Evolutionary conservation across 169 alveolate genomes (phyloP), one percentile per base, ranked within the genome.

Genomic region (Eimeria maxima): DNA sequence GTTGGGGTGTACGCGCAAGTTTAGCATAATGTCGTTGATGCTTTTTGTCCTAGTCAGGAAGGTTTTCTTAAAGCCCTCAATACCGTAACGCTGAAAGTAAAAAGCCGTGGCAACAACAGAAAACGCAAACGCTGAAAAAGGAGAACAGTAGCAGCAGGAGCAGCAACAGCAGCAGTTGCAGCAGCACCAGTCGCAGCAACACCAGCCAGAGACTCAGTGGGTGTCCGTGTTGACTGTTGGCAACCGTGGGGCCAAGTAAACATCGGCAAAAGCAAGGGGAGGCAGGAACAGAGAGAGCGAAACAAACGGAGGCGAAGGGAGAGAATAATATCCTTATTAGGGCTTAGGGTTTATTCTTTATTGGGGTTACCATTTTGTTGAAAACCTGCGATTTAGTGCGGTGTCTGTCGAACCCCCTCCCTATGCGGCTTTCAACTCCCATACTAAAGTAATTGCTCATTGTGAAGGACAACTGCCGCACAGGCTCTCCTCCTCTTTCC

Each of bases 391-490:
- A 92, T 55, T 96, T 86, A 14, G 96, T 95, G 16, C 99, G 96
- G 80, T 97, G 96, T 63, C 98, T 97, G 86, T 98, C 99, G 93
- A 98, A 98, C 33, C 98, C 99, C 20, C 97, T 89, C 11, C 99
- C 99, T 63, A 99, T 98, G 94, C 99, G 97, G 57, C 99, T 98
- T 97, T 99, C 99, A 63, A 98, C 97, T 27, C 99, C 99, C 76
- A 83, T 55, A 97, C 98, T 97, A 95, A 98, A 98, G 95, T 98
- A 98, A 94, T 98, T 98, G 38, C 98, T 96, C 99, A 98, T 97
- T 14, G 89, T 55, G 89, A 91, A 84, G 27, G 55, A 3, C 60
- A 96, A 38, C 73, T 24, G 22, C 84, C 44, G 47, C 44, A 95
- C 90, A 55, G 96, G 73, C 44, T 95, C 92, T n/a, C 87, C 90